A percentile compares a stretch with the other conserved stretches of the same genome.
Evolutionary conservation across 1,139 yeast genomes (phyloP).

Genomic region (Ashbya aceris): DNA sequence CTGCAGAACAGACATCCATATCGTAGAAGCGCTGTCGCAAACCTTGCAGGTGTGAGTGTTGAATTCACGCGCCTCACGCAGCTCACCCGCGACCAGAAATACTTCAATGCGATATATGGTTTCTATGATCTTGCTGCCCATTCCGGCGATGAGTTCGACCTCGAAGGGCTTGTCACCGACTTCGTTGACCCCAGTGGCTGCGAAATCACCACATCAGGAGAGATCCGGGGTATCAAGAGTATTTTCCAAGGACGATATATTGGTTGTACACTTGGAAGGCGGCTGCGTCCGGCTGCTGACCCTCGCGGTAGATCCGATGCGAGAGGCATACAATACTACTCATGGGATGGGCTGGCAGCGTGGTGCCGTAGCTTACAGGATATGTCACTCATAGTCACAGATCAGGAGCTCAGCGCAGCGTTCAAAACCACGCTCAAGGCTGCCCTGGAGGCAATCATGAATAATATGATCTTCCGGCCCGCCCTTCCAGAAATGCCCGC

Average conservation of each 20-base stretch:
- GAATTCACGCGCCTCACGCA: conserved; percentile 64
- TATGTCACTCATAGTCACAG: not conserved
- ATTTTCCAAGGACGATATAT: conserved; percentile 25
- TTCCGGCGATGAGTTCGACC: conserved; percentile 28
- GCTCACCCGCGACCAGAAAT: conserved; percentile 49
- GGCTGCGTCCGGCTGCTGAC: not conserved
- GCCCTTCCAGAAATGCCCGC: conserved; percentile 24
- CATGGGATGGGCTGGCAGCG: conserved; percentile 2
- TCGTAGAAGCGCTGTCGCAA: not conserved
- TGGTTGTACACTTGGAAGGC: conserved; percentile 17
- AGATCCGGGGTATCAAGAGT: conserved; percentile 29
- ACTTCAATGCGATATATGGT: conserved; percentile 39
- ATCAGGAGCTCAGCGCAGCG: conserved; percentile 4
- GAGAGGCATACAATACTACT: not conserved
- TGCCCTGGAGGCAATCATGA: conserved; percentile 34
- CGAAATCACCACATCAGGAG: conserved; percentile 25
- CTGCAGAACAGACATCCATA: conserved; percentile 35
- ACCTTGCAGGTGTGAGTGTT: conserved; percentile 55
- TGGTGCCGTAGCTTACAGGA: conserved; percentile 1
- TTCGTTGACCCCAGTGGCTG: conserved; percentile 45
- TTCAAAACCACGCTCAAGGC: conserved; percentile 31
- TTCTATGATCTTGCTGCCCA: conserved; percentile 35
- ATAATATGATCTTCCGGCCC: conserved; percentile 38
- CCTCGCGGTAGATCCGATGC: not conserved
- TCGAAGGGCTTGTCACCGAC: conserved; percentile 38